Percentiles rank a stretch among this genome's conserved stretches.
phyloP scores from a whole-genome alignment of 2,329 filamentous ascomycete species.

The Fusarium temperatum region DNA sequence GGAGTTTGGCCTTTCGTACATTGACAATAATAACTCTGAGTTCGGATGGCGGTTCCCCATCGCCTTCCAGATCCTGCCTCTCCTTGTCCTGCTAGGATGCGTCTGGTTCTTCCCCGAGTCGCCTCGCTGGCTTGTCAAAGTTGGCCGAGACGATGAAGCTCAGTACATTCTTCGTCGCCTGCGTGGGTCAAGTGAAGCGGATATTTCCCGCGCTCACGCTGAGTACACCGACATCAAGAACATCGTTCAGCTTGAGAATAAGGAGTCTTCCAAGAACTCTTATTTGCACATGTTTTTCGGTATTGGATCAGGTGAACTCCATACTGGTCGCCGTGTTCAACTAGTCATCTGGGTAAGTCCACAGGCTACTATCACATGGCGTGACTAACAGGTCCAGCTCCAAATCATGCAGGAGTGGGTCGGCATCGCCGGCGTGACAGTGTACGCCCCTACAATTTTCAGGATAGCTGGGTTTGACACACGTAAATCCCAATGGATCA shows the following conservation, averaged over 20 bases:
- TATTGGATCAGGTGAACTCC: constrained; percentile 70
- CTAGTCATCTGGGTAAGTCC: constrained; percentile 70
- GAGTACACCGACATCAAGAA: constrained; percentile 76
- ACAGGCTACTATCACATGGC: fast-evolving
- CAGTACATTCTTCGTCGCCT: constrained; percentile 71
- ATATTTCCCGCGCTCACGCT: constrained; percentile 62
- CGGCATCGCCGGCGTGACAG: constrained; percentile 73
- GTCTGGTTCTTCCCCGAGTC: constrained; percentile 77
- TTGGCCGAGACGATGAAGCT: constrained; percentile 72
- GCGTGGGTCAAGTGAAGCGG: constrained; percentile 65
- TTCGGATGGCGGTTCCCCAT: constrained; percentile 76
- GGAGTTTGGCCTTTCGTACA: constrained; percentile 68
- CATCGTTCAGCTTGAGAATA: constrained; percentile 57
- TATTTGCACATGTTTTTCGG: constrained; percentile 75
- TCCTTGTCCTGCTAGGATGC: constrained; percentile 62
- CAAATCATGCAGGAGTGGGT: constrained; percentile 37
- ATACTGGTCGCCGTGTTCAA: constrained; percentile 73
- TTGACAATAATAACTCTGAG: constrained; percentile 64
- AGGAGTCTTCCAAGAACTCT: constrained; percentile 67
- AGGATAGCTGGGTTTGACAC: constrained; percentile 72
- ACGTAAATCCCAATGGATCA: constrained; percentile 70
- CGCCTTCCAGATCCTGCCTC: constrained; percentile 73
- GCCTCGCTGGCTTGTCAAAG: constrained; percentile 73
- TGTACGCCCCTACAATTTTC: constrained; percentile 69
- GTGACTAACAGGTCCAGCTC: not conserved